Evolutionary conservation across 352 stramenopile genomes (phyloP), one percentile per base, ranked within the genome.

Genomic region (Phytophthora agathidicida): DNA sequence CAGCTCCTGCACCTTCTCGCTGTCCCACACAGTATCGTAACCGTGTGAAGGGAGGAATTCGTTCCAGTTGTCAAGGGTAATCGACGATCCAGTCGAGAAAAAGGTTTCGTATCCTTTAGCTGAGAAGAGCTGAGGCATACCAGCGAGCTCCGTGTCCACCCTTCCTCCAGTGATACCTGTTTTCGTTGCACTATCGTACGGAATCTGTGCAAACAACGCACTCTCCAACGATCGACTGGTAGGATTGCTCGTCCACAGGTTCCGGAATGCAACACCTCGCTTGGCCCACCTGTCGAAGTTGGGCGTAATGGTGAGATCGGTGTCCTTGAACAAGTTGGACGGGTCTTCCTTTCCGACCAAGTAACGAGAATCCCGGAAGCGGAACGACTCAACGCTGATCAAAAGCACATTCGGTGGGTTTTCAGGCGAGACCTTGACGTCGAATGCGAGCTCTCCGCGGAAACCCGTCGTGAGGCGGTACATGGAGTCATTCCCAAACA

Each of bases 161-260:
- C 57, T 50, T 5, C 76, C 73, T 20, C 31, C 45, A 0, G 73
- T 76, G n/a, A 71, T 86, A 1, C 70, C 73, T 4, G 73, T 75
- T n/a, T 67, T 47, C 1, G 65, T 75, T 2, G 70, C 45, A 48
- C 70, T 81, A 31, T 86, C 76, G 39, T 82, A 79, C 8, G 73
- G 70, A 22, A 83, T 38, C 20, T 83, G 76, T 0, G 67, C 76
- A 43, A 86, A 86, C 11, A 86, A 28, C 19, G 82, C 71, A 37
- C 63, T 58, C 54, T 86, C 76, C 2, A 56, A 57, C n/a, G n/a
- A n/a, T n/a, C n/a, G n/a, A n/a, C n/a, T n/a, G n/a, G n/a, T n/a
- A n/a, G n/a, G n/a, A n/a, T 63, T 81, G 27, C 65, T 81, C 7
- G 75, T 81, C 71, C 75, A 85, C 17, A 82, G 60, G 26, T 81